Percentiles rank a stretch among this genome's conserved stretches.
Evolutionary conservation across 2,329 filamentous ascomycete species (phyloP).

Genomic region (Celoporthe dispersa): DNA sequence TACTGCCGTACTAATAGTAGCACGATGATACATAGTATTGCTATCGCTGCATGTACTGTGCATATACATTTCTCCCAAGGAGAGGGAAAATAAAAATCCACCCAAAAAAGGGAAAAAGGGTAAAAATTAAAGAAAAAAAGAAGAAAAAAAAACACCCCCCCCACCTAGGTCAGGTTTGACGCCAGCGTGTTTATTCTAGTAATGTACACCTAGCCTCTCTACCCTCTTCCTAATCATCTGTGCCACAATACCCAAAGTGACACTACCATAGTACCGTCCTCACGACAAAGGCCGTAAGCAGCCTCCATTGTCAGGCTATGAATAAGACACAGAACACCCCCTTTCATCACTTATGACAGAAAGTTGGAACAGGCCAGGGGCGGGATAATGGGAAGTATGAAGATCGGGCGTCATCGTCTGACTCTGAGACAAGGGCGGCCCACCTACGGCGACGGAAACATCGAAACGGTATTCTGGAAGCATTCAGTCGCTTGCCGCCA

Average conservation of each 20-base stretch:
- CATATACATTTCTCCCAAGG: neutral
- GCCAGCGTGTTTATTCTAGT: neutral
- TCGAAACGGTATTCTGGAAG: constrained; percentile 7
- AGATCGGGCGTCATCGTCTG: constrained; percentile 4
- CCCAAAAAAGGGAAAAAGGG: too few relatives aligned
- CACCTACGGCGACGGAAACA: constrained; percentile 7
- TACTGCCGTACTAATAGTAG: neutral
- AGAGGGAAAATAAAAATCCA: too few relatives aligned
- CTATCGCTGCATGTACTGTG: neutral
- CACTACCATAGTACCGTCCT: neutral
- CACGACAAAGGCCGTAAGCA: constrained; percentile 4
- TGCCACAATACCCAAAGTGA: neutral
- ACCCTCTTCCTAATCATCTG: neutral
- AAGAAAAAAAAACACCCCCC: neutral
- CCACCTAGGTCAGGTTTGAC: neutral
- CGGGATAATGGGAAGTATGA: neutral
- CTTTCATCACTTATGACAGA: neutral
- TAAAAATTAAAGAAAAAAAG: neutral
- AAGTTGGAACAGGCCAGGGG: neutral
- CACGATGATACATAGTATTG: neutral
- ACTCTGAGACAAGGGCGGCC: constrained; percentile 9
- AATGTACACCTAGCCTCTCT: too few relatives aligned
- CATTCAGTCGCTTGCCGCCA: neutral
- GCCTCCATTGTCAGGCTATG: constrained; percentile 1
- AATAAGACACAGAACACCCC: neutral